Percentiles rank a stretch among this genome's conserved stretches.
phyloP scores from a whole-genome alignment of 2,329 filamentous ascomycete species.

The Colletotrichum incanum region DNA sequence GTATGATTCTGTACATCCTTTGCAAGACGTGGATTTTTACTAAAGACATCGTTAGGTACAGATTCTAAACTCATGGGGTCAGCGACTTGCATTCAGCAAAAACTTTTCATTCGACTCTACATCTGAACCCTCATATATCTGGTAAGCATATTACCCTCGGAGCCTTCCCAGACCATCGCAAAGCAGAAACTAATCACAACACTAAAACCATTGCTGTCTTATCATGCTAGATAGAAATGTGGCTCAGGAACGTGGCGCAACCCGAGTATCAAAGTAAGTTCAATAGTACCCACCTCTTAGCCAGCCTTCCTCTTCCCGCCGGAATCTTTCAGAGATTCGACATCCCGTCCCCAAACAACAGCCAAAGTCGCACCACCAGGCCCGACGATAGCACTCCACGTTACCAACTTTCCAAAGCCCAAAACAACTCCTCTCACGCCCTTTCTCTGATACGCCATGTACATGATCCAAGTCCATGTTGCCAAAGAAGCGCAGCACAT shows the following conservation, averaged over 20 bases:
- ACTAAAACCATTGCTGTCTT: no score
- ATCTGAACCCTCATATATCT: no score
- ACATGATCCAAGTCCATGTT: conserved; percentile 32
- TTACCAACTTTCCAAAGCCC: conserved; percentile 17
- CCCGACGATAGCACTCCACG: conserved; percentile 40
- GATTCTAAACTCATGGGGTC: background rate
- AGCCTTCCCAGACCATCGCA: background rate
- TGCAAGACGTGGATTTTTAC: no score
- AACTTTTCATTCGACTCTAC: background rate
- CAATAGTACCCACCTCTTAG: background rate
- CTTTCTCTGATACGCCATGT: conserved; percentile 33
- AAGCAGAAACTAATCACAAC: background rate
- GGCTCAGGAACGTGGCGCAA: background rate
- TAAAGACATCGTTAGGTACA: no score
- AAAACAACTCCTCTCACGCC: conserved; percentile 10
- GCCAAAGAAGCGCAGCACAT: conserved; percentile 44
- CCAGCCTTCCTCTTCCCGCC: conserved; percentile 7
- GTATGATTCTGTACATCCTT: no score
- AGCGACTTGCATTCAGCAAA: background rate
- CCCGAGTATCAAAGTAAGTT: background rate
- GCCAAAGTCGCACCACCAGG: conserved; percentile 44
- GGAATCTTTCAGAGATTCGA: conserved; percentile 5
- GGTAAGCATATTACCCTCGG: background rate
- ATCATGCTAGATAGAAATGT: background rate
- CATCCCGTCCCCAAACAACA: conserved; percentile 45